These are phyloP conservation scores for Yamadazyma tumulicola DNA, from an alignment of 805 yeast species.

Conservation along the genomic window DNA sequence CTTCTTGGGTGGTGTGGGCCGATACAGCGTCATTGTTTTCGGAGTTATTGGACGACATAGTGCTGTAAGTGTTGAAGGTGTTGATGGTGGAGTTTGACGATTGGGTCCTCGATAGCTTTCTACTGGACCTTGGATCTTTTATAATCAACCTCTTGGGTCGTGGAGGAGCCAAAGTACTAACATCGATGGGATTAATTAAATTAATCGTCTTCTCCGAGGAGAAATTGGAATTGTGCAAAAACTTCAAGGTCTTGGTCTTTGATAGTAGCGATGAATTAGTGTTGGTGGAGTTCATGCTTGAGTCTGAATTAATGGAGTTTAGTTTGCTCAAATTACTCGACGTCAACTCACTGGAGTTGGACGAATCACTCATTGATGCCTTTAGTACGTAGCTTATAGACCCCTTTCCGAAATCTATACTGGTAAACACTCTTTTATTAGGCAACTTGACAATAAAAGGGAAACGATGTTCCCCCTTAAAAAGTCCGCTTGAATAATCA, in stretches of 20 bases:
- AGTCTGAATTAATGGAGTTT: conserved; percentile 6
- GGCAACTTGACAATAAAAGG: conserved; percentile 87
- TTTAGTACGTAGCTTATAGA: conserved; percentile 64
- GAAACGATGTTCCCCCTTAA: conserved; percentile 81
- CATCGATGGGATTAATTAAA: conserved; percentile 72
- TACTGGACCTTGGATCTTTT: conserved; percentile 42
- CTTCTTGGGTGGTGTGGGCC: conserved; percentile 1
- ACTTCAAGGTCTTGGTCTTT: conserved; percentile 25
- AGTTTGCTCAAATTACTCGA: conserved; percentile 5
- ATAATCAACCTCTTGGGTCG: conserved; percentile 64
- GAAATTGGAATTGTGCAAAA: conserved; percentile 26
- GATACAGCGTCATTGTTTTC: conserved; percentile 14
- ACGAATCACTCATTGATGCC: conserved; percentile 38
- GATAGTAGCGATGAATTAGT: conserved; percentile 11
- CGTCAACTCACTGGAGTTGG: conserved; percentile 7
- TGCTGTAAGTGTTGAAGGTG: conserved; percentile 25
- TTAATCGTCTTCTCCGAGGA: conserved; percentile 56
- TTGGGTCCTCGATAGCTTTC: conserved; percentile 31
- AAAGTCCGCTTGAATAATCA: conserved; percentile 46
- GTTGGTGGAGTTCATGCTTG: conserved; percentile 2
- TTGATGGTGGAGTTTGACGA: conserved; percentile 32
- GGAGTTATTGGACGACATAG: conserved; percentile 30
- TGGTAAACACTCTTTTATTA: conserved; percentile 63
- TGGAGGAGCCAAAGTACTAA: conserved; percentile 60
- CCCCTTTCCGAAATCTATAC: conserved; percentile 84